Conservation (phyloP, 768 basidiomycete species). For the Agaricus subrufescens region DNA sequence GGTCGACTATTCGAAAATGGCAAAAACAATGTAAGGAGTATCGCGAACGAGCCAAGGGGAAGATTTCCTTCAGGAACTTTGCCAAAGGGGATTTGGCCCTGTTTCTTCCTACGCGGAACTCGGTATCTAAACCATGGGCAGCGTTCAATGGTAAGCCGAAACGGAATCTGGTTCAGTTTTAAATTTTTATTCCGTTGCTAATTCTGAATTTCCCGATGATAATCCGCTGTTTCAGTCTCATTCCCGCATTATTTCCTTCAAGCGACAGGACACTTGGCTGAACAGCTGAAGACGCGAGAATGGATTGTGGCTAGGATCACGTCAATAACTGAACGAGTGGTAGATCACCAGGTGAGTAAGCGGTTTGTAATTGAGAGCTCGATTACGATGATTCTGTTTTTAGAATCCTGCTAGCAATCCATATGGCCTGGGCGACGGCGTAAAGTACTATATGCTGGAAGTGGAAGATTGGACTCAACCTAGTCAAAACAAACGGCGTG, state of each 20-base stretch:
- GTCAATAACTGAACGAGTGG: constrained; percentile 80
- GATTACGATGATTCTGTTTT: constrained; percentile 1
- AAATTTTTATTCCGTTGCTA: constrained; percentile 5
- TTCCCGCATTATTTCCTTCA: constrained; percentile 98
- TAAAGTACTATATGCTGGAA: constrained; percentile 91
- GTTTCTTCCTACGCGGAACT: constrained; percentile 94
- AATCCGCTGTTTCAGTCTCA: constrained; percentile 57
- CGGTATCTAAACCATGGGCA: constrained; percentile 92
- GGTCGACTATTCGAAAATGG: constrained; percentile 92
- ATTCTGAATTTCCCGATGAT: constrained; percentile 25
- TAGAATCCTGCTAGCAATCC: constrained; percentile 84
- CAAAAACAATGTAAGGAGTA: constrained; percentile 97
- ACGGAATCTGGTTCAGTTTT: not conserved
- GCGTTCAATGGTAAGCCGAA: constrained; percentile 84
- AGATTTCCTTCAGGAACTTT: constrained; percentile 95
- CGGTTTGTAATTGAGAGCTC: too few species aligned
- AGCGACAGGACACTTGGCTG: constrained; percentile 79
- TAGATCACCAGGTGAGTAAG: constrained; percentile 64
- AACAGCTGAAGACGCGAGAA: constrained; percentile 86
- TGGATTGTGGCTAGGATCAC: constrained; percentile 95
- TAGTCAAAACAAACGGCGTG: constrained; percentile 56
- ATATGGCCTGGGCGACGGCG: constrained; percentile 83
- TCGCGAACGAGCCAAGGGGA: constrained; percentile 90
- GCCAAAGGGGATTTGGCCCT: constrained; percentile 92
- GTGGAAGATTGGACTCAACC: constrained; percentile 92